Evolutionary conservation across 495 filamentous ascomycete species (phyloP), one percentile per base, ranked within the genome.

Genomic region (Bryoglossum gracile): DNA sequence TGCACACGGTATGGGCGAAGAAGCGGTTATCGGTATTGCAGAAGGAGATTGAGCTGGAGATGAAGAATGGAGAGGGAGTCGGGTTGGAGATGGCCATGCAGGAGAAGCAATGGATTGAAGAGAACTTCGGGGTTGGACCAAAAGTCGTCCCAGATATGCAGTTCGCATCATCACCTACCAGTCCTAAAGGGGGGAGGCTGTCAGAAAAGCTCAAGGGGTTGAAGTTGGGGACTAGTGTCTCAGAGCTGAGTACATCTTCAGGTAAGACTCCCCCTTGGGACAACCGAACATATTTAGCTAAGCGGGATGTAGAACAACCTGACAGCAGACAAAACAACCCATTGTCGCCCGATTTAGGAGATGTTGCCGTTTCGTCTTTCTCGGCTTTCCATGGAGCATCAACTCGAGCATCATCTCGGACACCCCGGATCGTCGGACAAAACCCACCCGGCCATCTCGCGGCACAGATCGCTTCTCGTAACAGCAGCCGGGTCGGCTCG

Each of bases 1-100:
- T 91, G 48, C 87, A 91, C 59, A 89, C 85, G 8, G 79, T 85
- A 44, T 94, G 86, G 84, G 87, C 80, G 18, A 85, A 86, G 70
- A 81, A 84, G 62, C 72, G 86, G 13, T 67, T 91, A 18, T 78
- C 76, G 18, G 80, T 83, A 19, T 65, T 89, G 13, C 75, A 86
- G n/a, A 68, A 71, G 23, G 86, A 94, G 66, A 87, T 91, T 45
- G 72, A 60, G 0, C 61, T 65, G 3, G 82, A 86, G 60, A 75
- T 77, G 54, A 71, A 65, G 21, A 91, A 91, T 60, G 76, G 72
- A 22, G 87, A 90, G 60, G 82, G 86, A 24, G 75, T 94, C 18
- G 87, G 83, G 3, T 65, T 90, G 38, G 78, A 84, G 54, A 90
- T 94, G 85, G 85, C 83, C 0, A 57, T 84, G 24, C 77, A 85